Base-by-base conservation (phyloP, 2,329 filamentous ascomycete genomes). In the Sporothrix pallida region DNA sequence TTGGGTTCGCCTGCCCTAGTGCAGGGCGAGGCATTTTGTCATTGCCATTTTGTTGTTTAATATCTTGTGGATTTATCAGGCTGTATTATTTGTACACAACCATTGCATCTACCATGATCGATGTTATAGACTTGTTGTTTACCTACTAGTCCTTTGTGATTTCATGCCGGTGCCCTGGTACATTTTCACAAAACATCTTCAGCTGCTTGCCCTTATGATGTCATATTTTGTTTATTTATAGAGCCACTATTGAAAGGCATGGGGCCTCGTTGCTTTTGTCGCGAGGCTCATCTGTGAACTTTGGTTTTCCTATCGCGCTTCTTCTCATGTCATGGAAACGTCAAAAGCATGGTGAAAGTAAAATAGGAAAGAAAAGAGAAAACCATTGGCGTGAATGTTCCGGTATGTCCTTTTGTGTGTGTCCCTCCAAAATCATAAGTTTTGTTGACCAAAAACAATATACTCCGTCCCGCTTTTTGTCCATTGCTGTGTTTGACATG, bases 11-110 rank as follows among this genome's bases (percentile, higher is more conserved):
- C 62, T 48, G n/a, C 62, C 20, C 62, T 15, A 67, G 62, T 48
- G 42, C 48, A 26, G 62, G 62, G 42, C n/a, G 42, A 67, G 42
- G 42, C 20, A 17, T 17, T 48, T n/a, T 65, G 17, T 17, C 6
- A n/a, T 62, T 48, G 31, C 5, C 31, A 37, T 48, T 48, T 26
- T 67, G 62, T 67, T 20, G 17, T 52, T 68, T 48, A n/a, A 48
- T 67, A 10, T 67, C 63, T 67, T 7, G 46, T 46, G 62, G 62
- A 67, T 48, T 17, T 48, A 48, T 13, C 42, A 67, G 62, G 42
- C 42, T 67, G 62, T 67, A 67, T 42, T 67, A 26, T 37, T 37
- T 37, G 46, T 37, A 52, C 26, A 20, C 65, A 52, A 26, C 23
- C 65, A 52, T 52, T 52, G 48, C 23, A 50, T 26, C 42, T 31